These are phyloP conservation scores for Euphorbia lathyris DNA, from an alignment of 345 rosid species.

Conservation along the genomic window DNA sequence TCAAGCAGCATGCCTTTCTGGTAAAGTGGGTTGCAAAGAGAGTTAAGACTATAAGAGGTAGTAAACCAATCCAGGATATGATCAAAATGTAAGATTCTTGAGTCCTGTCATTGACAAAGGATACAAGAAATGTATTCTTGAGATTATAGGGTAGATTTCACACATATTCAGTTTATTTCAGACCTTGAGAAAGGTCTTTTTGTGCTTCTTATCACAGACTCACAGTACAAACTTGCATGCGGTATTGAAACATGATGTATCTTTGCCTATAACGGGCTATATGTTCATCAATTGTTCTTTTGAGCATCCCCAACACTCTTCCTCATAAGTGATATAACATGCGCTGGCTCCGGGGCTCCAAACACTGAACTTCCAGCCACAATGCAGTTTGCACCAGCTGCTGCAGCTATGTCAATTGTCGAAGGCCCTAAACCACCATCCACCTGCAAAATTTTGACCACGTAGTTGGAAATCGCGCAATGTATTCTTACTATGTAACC, in stretches of 20 bases:
- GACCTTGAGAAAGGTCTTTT: neutral
- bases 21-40: neutral
- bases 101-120: neutral
- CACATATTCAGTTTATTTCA: neutral
- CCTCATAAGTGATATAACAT: slow-evolving; percentile 64
- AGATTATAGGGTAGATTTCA: neutral
- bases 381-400: slow-evolving; percentile 82
- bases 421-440: slow-evolving; percentile 94
- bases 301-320: slow-evolving; percentile 54
- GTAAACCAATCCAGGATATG: neutral
- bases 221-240: neutral
- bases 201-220: no score
- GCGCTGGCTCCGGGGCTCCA: slow-evolving; percentile 77
- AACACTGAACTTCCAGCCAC: slow-evolving; percentile 91
- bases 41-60: neutral
- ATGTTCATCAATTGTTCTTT: slow-evolving; percentile 23
- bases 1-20: neutral
- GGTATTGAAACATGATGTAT: neutral
- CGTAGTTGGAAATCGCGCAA: neutral
- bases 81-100: neutral
- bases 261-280: slow-evolving; percentile 5
- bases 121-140: neutral
- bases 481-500: neutral
- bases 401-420: slow-evolving; percentile 71
- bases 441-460: slow-evolving; percentile 42